These are phyloP conservation scores for Tuber umbilicatum DNA, from an alignment of 495 filamentous ascomycete species.

Conservation along the genomic window DNA sequence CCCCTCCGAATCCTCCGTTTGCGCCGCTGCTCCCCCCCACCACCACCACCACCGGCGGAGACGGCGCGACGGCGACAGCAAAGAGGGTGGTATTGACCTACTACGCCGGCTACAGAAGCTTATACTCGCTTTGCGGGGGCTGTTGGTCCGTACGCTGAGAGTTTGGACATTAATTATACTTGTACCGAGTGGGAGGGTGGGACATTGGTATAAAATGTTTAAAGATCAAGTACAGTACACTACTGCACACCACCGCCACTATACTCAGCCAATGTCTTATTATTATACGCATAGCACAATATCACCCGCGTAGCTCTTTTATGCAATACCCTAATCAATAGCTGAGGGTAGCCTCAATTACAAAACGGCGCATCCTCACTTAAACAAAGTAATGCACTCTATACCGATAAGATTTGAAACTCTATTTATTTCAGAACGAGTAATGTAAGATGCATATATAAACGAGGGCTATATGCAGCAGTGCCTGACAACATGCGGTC, in stretches of 20 bases:
- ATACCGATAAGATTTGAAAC: not conserved
- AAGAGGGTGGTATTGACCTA: not conserved
- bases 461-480: slow-evolving; percentile 29
- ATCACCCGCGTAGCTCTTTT: not conserved
- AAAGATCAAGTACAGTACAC: not conserved
- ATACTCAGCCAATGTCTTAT: not conserved
- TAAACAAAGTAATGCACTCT: not conserved
- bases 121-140: slow-evolving; percentile 4
- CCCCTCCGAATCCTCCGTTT: not conserved
- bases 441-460: slow-evolving; percentile 31
- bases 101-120: slow-evolving; percentile 3
- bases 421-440: slow-evolving; percentile 12
- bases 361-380: not conserved
- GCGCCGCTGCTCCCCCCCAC: not conserved
- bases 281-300: not conserved
- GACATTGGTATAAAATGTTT: not conserved
- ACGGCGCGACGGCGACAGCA: not conserved
- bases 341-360: not conserved
- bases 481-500: not conserved
- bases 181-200: slow-evolving; percentile 10
- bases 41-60: not conserved
- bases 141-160: not conserved
- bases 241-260: no score
- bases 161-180: slow-evolving; percentile 2
- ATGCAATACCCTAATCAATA: not conserved